Evolutionary conservation across 345 rosid genomes (phyloP).

Genomic region (Syzygium aromaticum): DNA sequence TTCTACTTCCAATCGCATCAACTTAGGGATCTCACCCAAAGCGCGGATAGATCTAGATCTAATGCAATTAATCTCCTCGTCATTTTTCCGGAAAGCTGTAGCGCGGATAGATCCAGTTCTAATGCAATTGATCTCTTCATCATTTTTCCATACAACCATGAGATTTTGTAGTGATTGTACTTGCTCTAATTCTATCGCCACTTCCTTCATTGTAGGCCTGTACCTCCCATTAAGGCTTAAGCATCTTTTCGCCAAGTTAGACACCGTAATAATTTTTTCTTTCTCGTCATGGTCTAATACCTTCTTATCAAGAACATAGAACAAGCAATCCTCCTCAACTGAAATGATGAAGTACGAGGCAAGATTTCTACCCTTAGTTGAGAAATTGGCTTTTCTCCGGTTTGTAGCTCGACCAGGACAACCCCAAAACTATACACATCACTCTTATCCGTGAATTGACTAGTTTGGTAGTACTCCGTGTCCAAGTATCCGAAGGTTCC

Average conservation of each 20-base stretch:
- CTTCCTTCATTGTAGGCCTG: slow-evolving; percentile 15
- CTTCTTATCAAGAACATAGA: no score
- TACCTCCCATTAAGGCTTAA: not conserved
- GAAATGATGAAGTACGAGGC: no score
- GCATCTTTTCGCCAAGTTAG: slow-evolving; percentile 9
- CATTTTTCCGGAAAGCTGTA: no score
- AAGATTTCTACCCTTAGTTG: no score
- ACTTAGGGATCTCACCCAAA: no score
- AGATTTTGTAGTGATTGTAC: not conserved
- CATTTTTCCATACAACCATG: not conserved
- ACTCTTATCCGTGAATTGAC: no score
- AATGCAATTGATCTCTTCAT: not conserved
- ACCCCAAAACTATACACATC: no score
- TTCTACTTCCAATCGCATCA: no score
- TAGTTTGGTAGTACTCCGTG: slow-evolving; percentile 3
- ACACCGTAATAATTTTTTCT: not conserved
- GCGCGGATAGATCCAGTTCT: not conserved
- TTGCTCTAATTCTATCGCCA: not conserved
- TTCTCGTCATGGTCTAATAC: not conserved
- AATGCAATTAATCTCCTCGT: not conserved
- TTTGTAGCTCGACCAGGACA: no score
- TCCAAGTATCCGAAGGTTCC: slow-evolving; percentile 15
- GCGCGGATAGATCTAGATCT: no score
- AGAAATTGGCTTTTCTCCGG: no score
- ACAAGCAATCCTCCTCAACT: no score